phyloP scores from a whole-genome alignment of 441 rosid genomes.

The Eruca vesicaria region DNA sequence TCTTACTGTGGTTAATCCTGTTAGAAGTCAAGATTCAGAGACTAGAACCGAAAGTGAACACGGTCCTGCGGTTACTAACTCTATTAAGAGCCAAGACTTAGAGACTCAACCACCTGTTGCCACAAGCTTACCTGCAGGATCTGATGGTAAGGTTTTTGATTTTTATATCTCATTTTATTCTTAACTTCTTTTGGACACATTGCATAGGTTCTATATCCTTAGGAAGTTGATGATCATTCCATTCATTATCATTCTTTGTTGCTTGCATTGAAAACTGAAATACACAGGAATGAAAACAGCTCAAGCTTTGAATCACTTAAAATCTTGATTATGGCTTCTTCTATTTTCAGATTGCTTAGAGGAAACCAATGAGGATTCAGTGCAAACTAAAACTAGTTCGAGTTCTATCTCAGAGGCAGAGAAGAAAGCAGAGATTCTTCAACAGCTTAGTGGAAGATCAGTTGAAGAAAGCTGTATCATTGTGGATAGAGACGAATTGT shows the following conservation, averaged over 20 bases:
- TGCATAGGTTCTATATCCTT: background rate
- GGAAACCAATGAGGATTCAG: conserved; percentile 19
- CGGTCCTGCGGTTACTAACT: background rate
- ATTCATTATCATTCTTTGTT: conserved; percentile 38
- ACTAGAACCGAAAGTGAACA: conserved; percentile 6
- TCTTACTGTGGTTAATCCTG: background rate
- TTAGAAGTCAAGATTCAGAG: conserved; percentile 10
- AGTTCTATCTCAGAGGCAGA: conserved; percentile 24
- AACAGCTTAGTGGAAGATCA: conserved; percentile 33
- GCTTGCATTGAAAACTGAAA: conserved; percentile 23
- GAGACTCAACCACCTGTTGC: conserved; percentile 28
- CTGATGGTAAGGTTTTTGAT: conserved; percentile 47
- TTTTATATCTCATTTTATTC: background rate
- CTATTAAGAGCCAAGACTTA: conserved; percentile 14
- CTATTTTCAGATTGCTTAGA: conserved; percentile 35
- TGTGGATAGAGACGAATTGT: conserved; percentile 53
- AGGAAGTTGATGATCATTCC: conserved; percentile 13
- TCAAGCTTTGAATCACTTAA: background rate
- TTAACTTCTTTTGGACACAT: conserved; percentile 18
- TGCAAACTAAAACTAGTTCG: conserved; percentile 17
- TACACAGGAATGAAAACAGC: background rate
- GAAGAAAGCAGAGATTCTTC: conserved; percentile 34
- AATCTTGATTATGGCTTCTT: conserved; percentile 20
- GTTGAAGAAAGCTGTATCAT: conserved; percentile 70
- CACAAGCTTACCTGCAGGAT: conserved; percentile 29